Conservation (phyloP, 768 basidiomycete species). For the Lentinula guzmanii region DNA sequence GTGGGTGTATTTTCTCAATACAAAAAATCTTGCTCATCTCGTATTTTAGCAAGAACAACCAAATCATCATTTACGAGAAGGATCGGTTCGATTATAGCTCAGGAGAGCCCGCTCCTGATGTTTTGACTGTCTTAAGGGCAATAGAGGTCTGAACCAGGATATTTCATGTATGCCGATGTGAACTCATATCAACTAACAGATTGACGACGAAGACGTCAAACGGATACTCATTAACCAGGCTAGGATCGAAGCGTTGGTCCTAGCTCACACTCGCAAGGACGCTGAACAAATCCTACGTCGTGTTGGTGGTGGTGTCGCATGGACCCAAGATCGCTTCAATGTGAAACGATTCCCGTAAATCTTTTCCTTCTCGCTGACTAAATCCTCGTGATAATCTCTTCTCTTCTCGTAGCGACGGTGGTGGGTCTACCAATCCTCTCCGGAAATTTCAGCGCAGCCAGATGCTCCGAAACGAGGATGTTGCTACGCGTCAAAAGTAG, state of each 20-base stretch:
- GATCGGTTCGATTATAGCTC: slow-evolving; percentile 77
- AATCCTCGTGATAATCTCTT: not conserved
- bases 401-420: slow-evolving; percentile 50
- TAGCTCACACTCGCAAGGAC: slow-evolving; percentile 57
- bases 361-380: slow-evolving; percentile 8
- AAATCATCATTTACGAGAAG: slow-evolving; percentile 58
- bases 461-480: slow-evolving; percentile 24
- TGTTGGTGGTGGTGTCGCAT: slow-evolving; percentile 48
- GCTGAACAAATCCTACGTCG: slow-evolving; percentile 48
- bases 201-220: slow-evolving; percentile 66
- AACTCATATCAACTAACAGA: slow-evolving; percentile 33
- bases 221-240: slow-evolving; percentile 76
- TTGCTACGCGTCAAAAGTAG: slow-evolving; percentile 41
- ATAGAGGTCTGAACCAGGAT: slow-evolving; percentile 54
- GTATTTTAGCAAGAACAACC: slow-evolving; percentile 29
- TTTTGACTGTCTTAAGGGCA: slow-evolving; percentile 75
- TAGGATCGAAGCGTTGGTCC: slow-evolving; percentile 64
- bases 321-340: slow-evolving; percentile 56
- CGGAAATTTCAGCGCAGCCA: slow-evolving; percentile 20
- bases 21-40: not conserved
- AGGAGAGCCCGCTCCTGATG: slow-evolving; percentile 62
- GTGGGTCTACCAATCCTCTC: slow-evolving; percentile 46
- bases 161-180: not conserved
- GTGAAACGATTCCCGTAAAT: slow-evolving; percentile 62
- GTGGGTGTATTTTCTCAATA: slow-evolving; percentile 36